A percentile compares a stretch with the other conserved stretches of the same genome.
Conservation (phyloP, 176 grass and related monocot species). For the Poa pratensis region DNA sequence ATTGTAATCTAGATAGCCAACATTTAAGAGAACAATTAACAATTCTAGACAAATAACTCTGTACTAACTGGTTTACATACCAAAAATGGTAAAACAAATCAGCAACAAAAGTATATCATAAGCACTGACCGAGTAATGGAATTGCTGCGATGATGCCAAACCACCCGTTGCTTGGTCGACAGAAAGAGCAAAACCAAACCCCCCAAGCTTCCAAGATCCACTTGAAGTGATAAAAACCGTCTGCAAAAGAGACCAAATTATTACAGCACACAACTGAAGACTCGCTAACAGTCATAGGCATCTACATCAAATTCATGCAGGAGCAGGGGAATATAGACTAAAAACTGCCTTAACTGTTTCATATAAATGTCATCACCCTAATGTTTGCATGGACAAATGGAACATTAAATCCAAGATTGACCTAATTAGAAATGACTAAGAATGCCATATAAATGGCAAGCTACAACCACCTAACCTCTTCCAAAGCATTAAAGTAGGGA, state of each 20-base stretch:
- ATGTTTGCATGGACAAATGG: background rate
- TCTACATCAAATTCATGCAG: constrained; percentile 15
- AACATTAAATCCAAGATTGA: constrained; percentile 7
- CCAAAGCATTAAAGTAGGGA: constrained; percentile 9
- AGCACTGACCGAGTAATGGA: constrained; percentile 96
- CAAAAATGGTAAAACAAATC: constrained; percentile 32
- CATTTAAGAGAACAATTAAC: constrained; percentile 12
- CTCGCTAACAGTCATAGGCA: constrained; percentile 9
- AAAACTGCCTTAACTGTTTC: background rate
- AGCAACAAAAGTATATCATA: constrained; percentile 7
- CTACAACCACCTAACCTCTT: constrained; percentile 15
- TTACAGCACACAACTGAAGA: background rate
- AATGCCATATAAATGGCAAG: background rate
- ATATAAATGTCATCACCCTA: background rate
- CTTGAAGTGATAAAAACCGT: constrained; percentile 93
- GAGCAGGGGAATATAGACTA: constrained; percentile 10
- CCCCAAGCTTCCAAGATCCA: constrained; percentile 99
- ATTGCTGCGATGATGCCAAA: constrained; percentile 80
- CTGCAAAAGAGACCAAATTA: constrained; percentile 51
- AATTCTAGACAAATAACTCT: constrained; percentile 13
- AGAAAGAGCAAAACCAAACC: constrained; percentile 93
- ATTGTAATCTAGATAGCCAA: background rate
- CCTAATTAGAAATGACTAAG: background rate
- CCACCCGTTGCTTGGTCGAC: constrained; percentile 76
- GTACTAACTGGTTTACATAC: constrained; percentile 13